Evolutionary conservation across 768 basidiomycete species (phyloP), one percentile per base, ranked within the genome.

Genomic region (Albatrellus ellisii): DNA sequence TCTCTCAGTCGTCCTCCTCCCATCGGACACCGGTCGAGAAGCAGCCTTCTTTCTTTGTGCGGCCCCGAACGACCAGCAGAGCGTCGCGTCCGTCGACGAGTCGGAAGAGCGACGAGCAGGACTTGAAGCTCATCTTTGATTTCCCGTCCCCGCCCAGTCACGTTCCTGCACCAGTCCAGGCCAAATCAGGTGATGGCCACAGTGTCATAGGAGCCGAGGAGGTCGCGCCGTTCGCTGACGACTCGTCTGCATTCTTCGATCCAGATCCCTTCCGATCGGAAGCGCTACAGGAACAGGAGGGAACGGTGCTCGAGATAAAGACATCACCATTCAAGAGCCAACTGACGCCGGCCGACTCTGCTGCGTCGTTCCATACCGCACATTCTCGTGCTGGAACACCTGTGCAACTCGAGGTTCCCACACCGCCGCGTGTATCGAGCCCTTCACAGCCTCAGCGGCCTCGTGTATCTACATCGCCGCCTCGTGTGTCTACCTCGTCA

Each of bases 251-350:
- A 26, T 50, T 45, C 45, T 50, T 52, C 50, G 58, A 61, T 37
- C 48, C 43, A 48, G 59, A 63, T 25, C 52, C 60, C 1, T 59
- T 57, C 40, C 43, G 55, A 36, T 38, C 33, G 12, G 49, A 54
- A 12, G 18, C 39, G 15, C 33, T 37, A n/a, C 46, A 46, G 43
- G 39, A 36, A 25, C 22, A 46, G 42, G 14, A 39, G 27, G 45
- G 33, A 9, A 32, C 41, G 20, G 31, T 46, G 29, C 49, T 20
- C 4, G 32, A n/a, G n/a, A n/a, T n/a, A n/a, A n/a, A n/a, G n/a
- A n/a, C n/a, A n/a, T n/a, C n/a, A n/a, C n/a, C n/a, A n/a, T n/a
- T n/a, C n/a, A 33, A 49, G 18, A 31, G 22, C 2, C 39, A 22
- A 8, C 25, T 26, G n/a, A 32, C 51, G 4, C 46, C 26, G 20